A percentile compares a stretch with the other conserved stretches of the same genome.
phyloP scores from a whole-genome alignment of 225 moss, liverwort and hornwort species.

The Bryum argenteum region DNA sequence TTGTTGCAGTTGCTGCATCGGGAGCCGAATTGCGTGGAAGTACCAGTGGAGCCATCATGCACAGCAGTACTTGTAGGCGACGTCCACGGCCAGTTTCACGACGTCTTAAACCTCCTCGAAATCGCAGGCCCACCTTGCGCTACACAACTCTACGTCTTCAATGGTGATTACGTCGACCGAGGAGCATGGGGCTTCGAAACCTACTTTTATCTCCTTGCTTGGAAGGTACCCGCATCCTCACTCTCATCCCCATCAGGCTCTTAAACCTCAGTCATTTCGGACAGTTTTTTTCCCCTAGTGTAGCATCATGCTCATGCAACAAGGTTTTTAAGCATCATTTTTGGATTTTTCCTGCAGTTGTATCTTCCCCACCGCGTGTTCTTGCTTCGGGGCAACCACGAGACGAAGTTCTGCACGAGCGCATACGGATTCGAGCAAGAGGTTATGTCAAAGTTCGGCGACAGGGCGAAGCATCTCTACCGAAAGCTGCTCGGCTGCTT shows the following conservation, averaged over 20 bases:
- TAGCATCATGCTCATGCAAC: no score
- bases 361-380: conserved; percentile 81
- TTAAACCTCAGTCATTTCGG: no score
- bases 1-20: conserved; percentile 66
- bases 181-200: conserved; percentile 99
- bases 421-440: conserved; percentile 99
- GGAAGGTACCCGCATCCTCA: conserved; percentile 67
- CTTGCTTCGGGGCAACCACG: conserved; percentile 91
- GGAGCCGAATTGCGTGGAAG: conserved; percentile 92
- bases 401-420: conserved; percentile 97
- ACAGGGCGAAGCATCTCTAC: conserved; percentile 81
- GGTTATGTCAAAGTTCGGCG: conserved; percentile 84
- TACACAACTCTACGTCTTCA: conserved; percentile 78
- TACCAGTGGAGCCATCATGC: conserved; percentile 61
- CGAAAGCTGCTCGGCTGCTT: conserved; percentile 91
- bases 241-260: no score
- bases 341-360: conserved; percentile 51
- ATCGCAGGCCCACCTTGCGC: conserved; percentile 71
- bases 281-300: no score
- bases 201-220: conserved; percentile 86
- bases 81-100: conserved; percentile 97
- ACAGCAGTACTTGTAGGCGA: conserved; percentile 88
- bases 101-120: conserved; percentile 83
- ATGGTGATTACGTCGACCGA: conserved; percentile 96
- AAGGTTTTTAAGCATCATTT: not conserved